phyloP scores from a whole-genome alignment of 176 grass and related monocot species.

The Melocanna baccifera region DNA sequence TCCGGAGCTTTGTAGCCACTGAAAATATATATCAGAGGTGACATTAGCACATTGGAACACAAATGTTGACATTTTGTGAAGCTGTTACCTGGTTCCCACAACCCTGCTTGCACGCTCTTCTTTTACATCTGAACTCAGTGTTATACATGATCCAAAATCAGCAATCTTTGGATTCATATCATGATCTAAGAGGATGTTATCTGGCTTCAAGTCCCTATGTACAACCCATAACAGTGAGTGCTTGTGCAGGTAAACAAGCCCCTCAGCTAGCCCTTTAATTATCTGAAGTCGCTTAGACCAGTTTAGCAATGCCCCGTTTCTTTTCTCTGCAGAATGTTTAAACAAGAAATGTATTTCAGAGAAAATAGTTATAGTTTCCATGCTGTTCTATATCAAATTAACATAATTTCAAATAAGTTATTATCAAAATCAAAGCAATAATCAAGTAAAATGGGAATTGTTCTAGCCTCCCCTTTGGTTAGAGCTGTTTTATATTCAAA shows the following conservation, averaged over 20 bases:
- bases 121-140: constrained; percentile 31
- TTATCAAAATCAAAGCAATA: background rate
- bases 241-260: constrained; percentile 55
- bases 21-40: background rate
- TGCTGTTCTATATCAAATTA: constrained; percentile 4
- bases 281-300: constrained; percentile 41
- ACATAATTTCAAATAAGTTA: background rate
- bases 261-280: constrained; percentile 41
- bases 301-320: background rate
- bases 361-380: background rate
- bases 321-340: background rate
- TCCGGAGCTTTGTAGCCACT: constrained; percentile 55
- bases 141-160: constrained; percentile 45
- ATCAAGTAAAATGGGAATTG: background rate
- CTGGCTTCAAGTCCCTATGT: constrained; percentile 50
- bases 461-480: background rate
- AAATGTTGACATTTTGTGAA: background rate
- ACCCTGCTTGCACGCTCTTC: constrained; percentile 33
- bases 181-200: constrained; percentile 37
- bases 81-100: constrained; percentile 43
- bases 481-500: background rate
- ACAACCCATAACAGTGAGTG: constrained; percentile 19
- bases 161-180: constrained; percentile 36
- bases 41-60: background rate
- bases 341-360: background rate